A percentile compares a stretch with the other conserved stretches of the same genome.
Conservation (phyloP, 257 asterid genomes). For the Fraxinus quadrangulata region DNA sequence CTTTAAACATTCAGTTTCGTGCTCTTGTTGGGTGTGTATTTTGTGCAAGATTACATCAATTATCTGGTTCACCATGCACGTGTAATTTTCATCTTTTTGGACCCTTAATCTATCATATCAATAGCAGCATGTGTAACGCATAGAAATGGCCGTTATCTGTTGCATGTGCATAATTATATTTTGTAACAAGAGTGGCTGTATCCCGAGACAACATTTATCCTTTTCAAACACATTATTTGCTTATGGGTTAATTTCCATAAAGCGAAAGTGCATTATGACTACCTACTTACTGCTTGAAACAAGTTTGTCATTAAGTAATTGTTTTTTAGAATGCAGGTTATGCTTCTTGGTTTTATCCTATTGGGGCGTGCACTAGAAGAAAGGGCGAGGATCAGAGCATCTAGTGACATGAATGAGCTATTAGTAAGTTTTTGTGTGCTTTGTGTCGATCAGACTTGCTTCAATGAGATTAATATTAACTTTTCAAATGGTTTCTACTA, state of each 20-base stretch:
- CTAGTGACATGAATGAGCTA: slow-evolving; percentile 97
- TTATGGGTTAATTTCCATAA: neutral
- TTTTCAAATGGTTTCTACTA: neutral
- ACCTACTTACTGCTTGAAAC: neutral
- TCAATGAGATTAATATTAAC: neutral
- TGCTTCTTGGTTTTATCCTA: slow-evolving; percentile 98
- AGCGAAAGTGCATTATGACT: neutral
- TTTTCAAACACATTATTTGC: slow-evolving; percentile 2
- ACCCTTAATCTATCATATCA: neutral
- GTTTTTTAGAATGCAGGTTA: slow-evolving; percentile 88
- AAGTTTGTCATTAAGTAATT: slow-evolving; percentile 51
- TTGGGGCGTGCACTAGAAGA: slow-evolving; percentile 96
- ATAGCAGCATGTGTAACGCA: neutral
- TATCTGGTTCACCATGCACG: neutral
- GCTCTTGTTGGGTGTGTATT: neutral
- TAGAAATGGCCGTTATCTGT: neutral
- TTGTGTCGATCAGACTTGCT: neutral
- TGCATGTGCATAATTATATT: neutral
- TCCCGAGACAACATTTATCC: neutral
- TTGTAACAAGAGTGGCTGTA: neutral
- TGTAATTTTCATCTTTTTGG: neutral
- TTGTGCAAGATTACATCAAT: neutral
- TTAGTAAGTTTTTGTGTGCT: slow-evolving; percentile 51
- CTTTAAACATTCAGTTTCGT: neutral
- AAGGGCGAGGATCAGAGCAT: slow-evolving; percentile 91